Percentiles rank a stretch among this genome's conserved stretches.
Evolutionary conservation across 2,329 filamentous ascomycete genomes (phyloP).

Genomic region (Monosporascus ibericus): DNA sequence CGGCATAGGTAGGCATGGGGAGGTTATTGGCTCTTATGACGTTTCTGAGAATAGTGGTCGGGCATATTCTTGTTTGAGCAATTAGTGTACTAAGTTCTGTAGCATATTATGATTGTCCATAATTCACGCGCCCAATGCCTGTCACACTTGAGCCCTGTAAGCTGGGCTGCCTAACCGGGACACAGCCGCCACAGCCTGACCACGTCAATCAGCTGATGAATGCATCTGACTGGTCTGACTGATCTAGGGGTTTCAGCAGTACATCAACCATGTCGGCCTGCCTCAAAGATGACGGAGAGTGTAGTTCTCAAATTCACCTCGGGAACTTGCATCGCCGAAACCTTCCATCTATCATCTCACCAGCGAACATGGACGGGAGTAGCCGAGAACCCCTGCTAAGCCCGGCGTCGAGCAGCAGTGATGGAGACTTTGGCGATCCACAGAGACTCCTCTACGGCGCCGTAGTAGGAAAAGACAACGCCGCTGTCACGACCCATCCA

Average conservation of each 20-base stretch:
- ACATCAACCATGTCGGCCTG: not conserved
- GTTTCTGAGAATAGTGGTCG: too few species aligned
- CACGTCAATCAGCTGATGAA: conserved; percentile 1
- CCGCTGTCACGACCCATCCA: conserved; percentile 7
- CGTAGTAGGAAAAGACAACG: conserved; percentile 10
- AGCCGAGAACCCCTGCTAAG: conserved; percentile 20
- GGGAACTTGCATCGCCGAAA: conserved; percentile 17
- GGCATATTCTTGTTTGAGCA: too few species aligned
- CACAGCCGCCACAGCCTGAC: not conserved
- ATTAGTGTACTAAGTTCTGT: too few species aligned
- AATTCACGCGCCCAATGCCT: not conserved
- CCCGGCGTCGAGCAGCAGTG: conserved; percentile 9
- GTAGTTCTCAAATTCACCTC: conserved; percentile 10
- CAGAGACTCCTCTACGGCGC: conserved; percentile 19
- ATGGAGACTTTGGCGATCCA: conserved; percentile 6
- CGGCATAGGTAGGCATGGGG: too few species aligned
- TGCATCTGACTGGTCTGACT: not conserved
- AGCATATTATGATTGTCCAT: not conserved
- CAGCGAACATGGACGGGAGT: conserved; percentile 13
- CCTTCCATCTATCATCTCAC: conserved; percentile 7
- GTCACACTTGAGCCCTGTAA: not conserved
- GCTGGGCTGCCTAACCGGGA: not conserved
- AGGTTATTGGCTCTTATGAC: too few species aligned
- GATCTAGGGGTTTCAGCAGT: not conserved
- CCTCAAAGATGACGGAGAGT: conserved; percentile 1